Evolutionary conservation across 371 early-diverging fungal genomes (phyloP).

Genomic region (Mortierella sp.): DNA sequence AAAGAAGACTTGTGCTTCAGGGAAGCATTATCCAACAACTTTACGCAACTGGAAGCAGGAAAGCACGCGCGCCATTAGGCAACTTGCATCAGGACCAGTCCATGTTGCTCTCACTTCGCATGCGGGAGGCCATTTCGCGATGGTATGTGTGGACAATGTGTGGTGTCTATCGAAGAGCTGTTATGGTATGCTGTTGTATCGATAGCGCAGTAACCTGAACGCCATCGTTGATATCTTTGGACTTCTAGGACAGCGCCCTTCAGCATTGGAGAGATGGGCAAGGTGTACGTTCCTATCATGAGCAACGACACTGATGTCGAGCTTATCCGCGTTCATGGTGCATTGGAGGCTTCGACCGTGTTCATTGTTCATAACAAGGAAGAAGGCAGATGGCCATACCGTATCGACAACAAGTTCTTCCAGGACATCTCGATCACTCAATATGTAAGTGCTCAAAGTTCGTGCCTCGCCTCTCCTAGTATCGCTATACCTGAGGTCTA

Average conservation of each 20-base stretch:
- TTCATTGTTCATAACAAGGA: constrained; percentile 86
- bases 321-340: constrained; percentile 80
- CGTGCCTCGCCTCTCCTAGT: neutral
- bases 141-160: constrained; percentile 66
- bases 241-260: constrained; percentile 85
- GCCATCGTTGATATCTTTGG: neutral
- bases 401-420: constrained; percentile 87
- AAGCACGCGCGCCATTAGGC: constrained; percentile 75
- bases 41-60: constrained; percentile 63
- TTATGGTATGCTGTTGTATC: neutral
- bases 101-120: constrained; percentile 75
- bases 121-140: constrained; percentile 75
- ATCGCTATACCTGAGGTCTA: no score
- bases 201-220: neutral
- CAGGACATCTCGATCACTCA: constrained; percentile 87
- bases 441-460: constrained; percentile 58
- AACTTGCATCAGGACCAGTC: constrained; percentile 71
- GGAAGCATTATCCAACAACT: constrained; percentile 70
- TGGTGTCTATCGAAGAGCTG: neutral
- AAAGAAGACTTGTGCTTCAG: constrained; percentile 79
- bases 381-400: constrained; percentile 90
- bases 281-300: constrained; percentile 80
- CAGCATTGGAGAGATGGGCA: constrained; percentile 88
- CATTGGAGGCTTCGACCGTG: constrained; percentile 89
- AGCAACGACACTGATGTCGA: constrained; percentile 63